Evolutionary conservation across 192 early-diverging fungal genomes (phyloP), one percentile per base, ranked within the genome.

Genomic region (Backusella mclennaniae): DNA sequence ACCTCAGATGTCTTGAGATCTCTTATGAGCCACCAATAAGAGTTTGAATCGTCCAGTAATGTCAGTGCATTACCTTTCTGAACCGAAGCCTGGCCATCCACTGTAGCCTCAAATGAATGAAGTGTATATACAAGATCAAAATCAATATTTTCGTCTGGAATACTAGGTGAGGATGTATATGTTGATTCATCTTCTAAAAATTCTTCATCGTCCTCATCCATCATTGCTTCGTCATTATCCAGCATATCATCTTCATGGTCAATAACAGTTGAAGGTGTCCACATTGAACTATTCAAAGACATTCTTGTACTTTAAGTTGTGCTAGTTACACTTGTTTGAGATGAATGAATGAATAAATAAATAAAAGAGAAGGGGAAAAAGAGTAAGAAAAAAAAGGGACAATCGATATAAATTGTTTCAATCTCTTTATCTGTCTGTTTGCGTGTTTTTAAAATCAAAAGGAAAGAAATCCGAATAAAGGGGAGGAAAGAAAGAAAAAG

Each of bases 41-140:
- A 88, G 82, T 95, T 94, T 23, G 87, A 82, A 74, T 95, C 94
- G 75, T 95, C 94, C 38, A 94, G 75, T 29, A 95, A 81, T 39
- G 90, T 91, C 68, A 95, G 73, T 12, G 87, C 80, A 66, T 95
- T 91, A 38, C 90, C 91, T 49, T 90, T 90, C 35, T 92, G 82
- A 1, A 95, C 94, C 38, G 88, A 91, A 9, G 92, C 91, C 74
- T 94, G 94, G 6, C 94, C 94, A 68, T 95, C 94, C 19, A 94
- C 85, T 4, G 89, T 95, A 1, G 91, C 92, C 4, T 89, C 89
- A 86, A 95, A 95, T 1, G 92, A 94, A 68, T 92, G 92, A 63
- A 93, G 85, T 6, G 94, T 93, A 75, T 95, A 95, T 15, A 95
- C 94, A 49, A 89, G 82, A 39, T 83, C 84, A 82, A 89, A 91